These are phyloP conservation scores for Sclerotinia trifoliorum DNA, from an alignment of 2,329 filamentous ascomycete genomes.

Conservation along the genomic window DNA sequence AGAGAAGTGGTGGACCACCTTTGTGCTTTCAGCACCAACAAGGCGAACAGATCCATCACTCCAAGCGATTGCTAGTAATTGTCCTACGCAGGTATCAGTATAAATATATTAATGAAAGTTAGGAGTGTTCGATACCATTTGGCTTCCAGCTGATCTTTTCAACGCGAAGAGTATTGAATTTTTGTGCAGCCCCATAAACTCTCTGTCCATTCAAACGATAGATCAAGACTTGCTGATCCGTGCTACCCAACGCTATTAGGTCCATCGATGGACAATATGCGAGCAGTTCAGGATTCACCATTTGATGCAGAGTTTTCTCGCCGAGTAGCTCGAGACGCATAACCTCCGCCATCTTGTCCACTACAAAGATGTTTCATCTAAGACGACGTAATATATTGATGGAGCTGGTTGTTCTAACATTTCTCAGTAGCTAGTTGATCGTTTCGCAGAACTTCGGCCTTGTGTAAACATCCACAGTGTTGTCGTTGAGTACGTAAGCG, in stretches of 20 bases:
- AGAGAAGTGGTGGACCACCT: slow-evolving; percentile 70
- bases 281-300: slow-evolving; percentile 57
- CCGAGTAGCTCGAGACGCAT: slow-evolving; percentile 46
- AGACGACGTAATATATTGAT: background rate
- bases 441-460: background rate
- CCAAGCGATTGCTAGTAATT: slow-evolving; percentile 79
- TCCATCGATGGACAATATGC: slow-evolving; percentile 84
- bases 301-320: slow-evolving; percentile 57
- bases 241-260: slow-evolving; percentile 71
- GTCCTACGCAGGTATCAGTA: slow-evolving; percentile 45
- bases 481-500: slow-evolving; percentile 17
- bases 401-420: slow-evolving; percentile 8
- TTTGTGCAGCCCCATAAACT: slow-evolving; percentile 52
- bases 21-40: slow-evolving; percentile 76
- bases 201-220: slow-evolving; percentile 76
- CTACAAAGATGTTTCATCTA: background rate
- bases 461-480: slow-evolving; percentile 10
- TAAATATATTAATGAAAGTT: background rate
- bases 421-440: slow-evolving; percentile 3
- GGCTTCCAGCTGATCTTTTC: slow-evolving; percentile 42
- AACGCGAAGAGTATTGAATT: slow-evolving; percentile 41
- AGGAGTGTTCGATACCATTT: slow-evolving; percentile 34
- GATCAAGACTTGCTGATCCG: slow-evolving; percentile 67
- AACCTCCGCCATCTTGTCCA: slow-evolving; percentile 28
- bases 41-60: slow-evolving; percentile 76